Percentiles rank a stretch among this genome's conserved stretches.
Conservation (phyloP, 1,139 yeast genomes). For the Zygosaccharomyces pseudobailii region DNA sequence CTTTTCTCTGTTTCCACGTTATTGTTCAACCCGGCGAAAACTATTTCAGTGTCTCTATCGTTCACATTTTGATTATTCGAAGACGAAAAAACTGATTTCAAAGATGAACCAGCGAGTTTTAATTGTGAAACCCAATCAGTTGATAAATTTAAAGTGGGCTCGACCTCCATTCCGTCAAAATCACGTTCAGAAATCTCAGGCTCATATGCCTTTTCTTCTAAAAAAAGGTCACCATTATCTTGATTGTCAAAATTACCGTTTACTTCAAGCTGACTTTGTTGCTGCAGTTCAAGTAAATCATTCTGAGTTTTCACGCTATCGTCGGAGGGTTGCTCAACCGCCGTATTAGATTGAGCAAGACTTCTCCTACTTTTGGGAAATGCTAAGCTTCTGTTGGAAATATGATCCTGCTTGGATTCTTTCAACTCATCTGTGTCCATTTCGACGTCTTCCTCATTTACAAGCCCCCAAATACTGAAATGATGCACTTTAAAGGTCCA, state of each 20-base stretch:
- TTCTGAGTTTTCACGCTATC: conserved; percentile 1
- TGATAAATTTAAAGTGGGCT: conserved; percentile 45
- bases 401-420: conserved; percentile 34
- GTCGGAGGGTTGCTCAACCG: neutral
- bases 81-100: conserved; percentile 44
- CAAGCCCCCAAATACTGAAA: conserved; percentile 90
- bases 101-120: conserved; percentile 48
- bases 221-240: conserved; percentile 33
- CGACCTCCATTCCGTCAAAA: conserved; percentile 39
- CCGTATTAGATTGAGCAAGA: conserved; percentile 7
- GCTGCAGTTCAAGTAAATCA: conserved; percentile 8
- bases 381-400: conserved; percentile 7
- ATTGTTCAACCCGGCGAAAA: conserved; percentile 50
- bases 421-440: conserved; percentile 41
- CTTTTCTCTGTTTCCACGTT: conserved; percentile 26
- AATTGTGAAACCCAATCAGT: conserved; percentile 63
- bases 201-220: conserved; percentile 64
- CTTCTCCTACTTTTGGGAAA: conserved; percentile 11
- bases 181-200: conserved; percentile 49
- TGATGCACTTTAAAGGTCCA: conserved; percentile 87
- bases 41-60: conserved; percentile 35
- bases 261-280: conserved; percentile 24
- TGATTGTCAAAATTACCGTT: conserved; percentile 20
- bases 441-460: conserved; percentile 61
- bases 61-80: conserved; percentile 24